These are phyloP conservation scores for Oryza meridionalis DNA, from an alignment of 176 grass and related monocot species.

Conservation along the genomic window DNA sequence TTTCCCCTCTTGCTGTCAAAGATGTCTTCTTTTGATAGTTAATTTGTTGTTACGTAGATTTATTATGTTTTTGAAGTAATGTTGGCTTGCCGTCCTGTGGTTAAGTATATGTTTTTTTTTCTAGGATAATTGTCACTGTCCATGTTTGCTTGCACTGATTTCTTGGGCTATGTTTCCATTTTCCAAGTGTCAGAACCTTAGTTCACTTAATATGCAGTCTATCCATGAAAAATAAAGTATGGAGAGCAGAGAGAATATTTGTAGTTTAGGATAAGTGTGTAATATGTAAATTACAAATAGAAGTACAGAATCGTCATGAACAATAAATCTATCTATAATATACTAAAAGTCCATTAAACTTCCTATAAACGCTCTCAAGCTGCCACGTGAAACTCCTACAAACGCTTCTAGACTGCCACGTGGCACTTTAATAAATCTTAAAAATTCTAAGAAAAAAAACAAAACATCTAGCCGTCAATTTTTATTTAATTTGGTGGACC, in stretches of 20 bases:
- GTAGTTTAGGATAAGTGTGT: background rate
- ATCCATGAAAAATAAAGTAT: no score
- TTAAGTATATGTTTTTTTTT: constrained; percentile 23
- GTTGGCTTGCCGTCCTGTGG: constrained; percentile 42
- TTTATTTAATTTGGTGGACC: no score
- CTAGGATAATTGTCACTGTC: constrained; percentile 7
- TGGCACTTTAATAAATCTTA: no score
- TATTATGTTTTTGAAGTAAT: background rate
- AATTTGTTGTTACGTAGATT: constrained; percentile 16
- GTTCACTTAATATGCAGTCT: background rate
- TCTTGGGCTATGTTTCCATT: constrained; percentile 33
- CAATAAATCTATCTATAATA: no score
- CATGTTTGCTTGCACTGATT: constrained; percentile 22
- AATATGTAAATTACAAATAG: background rate
- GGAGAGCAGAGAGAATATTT: background rate
- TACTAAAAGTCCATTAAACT: no score
- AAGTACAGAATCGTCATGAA: background rate
- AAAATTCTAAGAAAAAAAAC: no score
- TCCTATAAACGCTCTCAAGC: no score
- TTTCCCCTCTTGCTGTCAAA: background rate
- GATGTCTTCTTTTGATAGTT: constrained; percentile 3
- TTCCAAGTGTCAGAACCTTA: constrained; percentile 32
- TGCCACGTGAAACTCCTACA: no score
- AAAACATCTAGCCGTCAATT: no score
- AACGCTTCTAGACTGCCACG: no score